These are phyloP conservation scores for Irpex sp. DNA, from an alignment of 1,284 basidiomycete genomes.

Conservation along the genomic window DNA sequence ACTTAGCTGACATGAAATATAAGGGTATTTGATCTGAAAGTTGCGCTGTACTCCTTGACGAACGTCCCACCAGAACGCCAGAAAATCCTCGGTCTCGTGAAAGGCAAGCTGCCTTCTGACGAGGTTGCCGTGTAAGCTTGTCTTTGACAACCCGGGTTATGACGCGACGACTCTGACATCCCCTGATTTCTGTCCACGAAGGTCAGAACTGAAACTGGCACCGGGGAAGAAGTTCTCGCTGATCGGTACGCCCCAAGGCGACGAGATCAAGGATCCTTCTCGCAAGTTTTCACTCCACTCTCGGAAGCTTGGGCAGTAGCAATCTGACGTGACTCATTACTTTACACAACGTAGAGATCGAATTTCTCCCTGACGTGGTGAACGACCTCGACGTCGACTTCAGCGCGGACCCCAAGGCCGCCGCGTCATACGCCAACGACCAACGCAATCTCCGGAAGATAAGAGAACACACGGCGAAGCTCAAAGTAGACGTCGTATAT, in stretches of 20 bases:
- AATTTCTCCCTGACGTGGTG: slow-evolving; percentile 65
- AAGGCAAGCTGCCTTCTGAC: slow-evolving; percentile 80
- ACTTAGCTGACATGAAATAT: not conserved
- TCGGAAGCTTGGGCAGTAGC: no score
- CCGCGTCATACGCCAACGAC: slow-evolving; percentile 63
- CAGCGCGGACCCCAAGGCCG: slow-evolving; percentile 53
- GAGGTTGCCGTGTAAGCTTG: slow-evolving; percentile 58
- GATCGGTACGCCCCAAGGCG: slow-evolving; percentile 79
- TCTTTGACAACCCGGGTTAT: not conserved
- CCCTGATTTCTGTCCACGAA: slow-evolving; percentile 20
- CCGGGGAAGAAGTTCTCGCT: slow-evolving; percentile 74
- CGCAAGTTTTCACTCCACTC: slow-evolving; percentile 23
- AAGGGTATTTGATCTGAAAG: slow-evolving; percentile 71
- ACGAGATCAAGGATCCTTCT: slow-evolving; percentile 78
- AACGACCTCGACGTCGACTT: slow-evolving; percentile 83
- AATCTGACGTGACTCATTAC: no score
- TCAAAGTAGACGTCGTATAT: slow-evolving; percentile 72
- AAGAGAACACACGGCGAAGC: slow-evolving; percentile 63
- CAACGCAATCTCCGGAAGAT: slow-evolving; percentile 78
- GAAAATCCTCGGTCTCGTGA: slow-evolving; percentile 85
- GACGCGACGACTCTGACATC: slow-evolving; percentile 1
- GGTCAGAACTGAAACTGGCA: slow-evolving; percentile 55
- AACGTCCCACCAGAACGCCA: slow-evolving; percentile 83
- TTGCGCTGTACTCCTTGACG: slow-evolving; percentile 65
- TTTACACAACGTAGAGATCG: slow-evolving; percentile 43